Evolutionary conservation across 305 asterid species (phyloP), one percentile per base, ranked within the genome.

Genomic region (Solanum hybrid): DNA sequence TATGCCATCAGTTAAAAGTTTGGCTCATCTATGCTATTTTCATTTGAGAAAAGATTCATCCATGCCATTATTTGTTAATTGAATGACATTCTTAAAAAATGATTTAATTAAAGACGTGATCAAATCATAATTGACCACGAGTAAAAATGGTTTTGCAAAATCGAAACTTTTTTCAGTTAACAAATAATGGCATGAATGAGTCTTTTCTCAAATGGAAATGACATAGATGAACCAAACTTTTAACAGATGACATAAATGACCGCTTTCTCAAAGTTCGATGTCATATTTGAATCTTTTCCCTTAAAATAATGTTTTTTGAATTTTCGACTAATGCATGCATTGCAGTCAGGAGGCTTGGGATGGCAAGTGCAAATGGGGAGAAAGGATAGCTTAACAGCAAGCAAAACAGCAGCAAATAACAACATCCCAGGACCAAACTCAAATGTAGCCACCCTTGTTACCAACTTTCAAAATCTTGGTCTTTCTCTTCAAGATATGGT

Each of bases 321-420:
- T 31, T 70, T 36, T 38, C 1, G 9, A n/a, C 10, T 84, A 41
- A 77, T 29, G 79, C 51, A 29, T 84, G 7, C 70, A 37, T 57
- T 92, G 11, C 93, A 95, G 98, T 93, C 98, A 9, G 99, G 98
- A 27, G 99, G 99, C 3, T 95, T 95, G 20, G 95, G 94, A 5
- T 96, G 98, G 98, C 98, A 95, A 85, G 97, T 96, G 89, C 91
- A 91, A 89, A 92, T 93, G 97, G 99, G 99, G 22, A 91, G 99
- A 87, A 95, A 89, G 91, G 98, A 96, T 75, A 93, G 98, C 45
- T 24, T 92, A 68, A 91, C 86, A 33, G 96, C 96, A 20, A 96
- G 96, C 93, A 91, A 92, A 86, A 36, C 94, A 79, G 93, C 93
- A 27, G 96, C 98, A 83, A 93, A 93, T 82, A 94, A 90, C 92